Conservation (phyloP, 1,139 yeast genomes). For the Sugiyamaella sp. region DNA sequence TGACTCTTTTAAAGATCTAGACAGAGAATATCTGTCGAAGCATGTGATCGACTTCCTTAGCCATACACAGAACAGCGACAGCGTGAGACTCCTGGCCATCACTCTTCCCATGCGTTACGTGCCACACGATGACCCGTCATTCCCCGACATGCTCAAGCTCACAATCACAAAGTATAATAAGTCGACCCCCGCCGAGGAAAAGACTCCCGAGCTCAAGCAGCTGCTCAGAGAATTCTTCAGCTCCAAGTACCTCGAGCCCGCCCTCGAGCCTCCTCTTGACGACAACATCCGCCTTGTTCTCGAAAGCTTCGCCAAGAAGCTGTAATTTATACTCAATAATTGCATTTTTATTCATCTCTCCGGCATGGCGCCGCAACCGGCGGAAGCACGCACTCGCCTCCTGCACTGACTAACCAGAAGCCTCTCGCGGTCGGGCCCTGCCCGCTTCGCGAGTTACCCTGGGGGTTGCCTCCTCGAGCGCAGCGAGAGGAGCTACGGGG, state of each 20-base stretch:
- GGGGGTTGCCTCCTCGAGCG: neutral
- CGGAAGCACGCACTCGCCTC: too few species aligned
- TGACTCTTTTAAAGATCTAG: constrained; percentile 68
- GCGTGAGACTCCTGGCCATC: constrained; percentile 53
- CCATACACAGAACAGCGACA: constrained; percentile 26
- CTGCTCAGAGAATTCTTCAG: constrained; percentile 47
- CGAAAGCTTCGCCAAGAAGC: constrained; percentile 17
- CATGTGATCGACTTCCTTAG: constrained; percentile 63
- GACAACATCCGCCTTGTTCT: constrained; percentile 31
- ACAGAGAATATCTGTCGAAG: constrained; percentile 64
- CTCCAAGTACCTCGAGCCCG: constrained; percentile 28
- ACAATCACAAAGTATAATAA: constrained; percentile 70
- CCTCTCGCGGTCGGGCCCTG: neutral
- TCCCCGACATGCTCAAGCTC: constrained; percentile 64
- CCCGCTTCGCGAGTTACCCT: too few species aligned
- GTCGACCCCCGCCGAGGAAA: constrained; percentile 32
- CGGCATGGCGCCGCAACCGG: neutral
- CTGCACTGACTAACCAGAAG: too few species aligned
- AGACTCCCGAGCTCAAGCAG: constrained; percentile 50
- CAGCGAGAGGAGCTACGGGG: constrained; percentile 1
- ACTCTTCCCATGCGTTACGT: constrained; percentile 67
- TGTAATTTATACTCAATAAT: constrained; percentile 13
- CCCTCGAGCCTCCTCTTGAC: constrained; percentile 32
- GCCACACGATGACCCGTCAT: constrained; percentile 44
- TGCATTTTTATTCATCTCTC: constrained; percentile 12